phyloP scores from a whole-genome alignment of 768 basidiomycete genomes.

The Psilocybe azurescens region DNA sequence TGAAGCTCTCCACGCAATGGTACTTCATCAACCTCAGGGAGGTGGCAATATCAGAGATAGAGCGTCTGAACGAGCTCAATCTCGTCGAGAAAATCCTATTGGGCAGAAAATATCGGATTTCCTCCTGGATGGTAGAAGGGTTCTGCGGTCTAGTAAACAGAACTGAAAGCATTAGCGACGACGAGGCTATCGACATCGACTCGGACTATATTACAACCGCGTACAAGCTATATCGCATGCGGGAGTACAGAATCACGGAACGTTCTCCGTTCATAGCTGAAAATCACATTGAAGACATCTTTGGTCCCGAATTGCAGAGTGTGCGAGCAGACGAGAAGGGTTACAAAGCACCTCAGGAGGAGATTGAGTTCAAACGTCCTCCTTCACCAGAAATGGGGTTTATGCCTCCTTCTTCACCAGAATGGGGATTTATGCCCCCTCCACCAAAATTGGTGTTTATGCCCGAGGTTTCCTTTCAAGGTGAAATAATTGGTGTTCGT shows the following conservation, averaged over 20 bases:
- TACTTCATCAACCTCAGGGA: conserved; percentile 7
- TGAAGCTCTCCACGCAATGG: conserved; percentile 18
- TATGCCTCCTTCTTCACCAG: no score
- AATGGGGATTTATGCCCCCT: no score
- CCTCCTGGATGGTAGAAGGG: conserved; percentile 14
- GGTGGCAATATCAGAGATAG: not conserved
- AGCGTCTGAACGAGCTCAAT: not conserved
- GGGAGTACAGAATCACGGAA: not conserved
- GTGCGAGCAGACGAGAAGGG: not conserved
- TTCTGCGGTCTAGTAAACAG: conserved; percentile 2
- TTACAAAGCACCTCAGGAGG: not conserved
- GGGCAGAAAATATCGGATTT: conserved; percentile 5
- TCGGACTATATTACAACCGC: conserved; percentile 3
- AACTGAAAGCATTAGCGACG: conserved; percentile 4
- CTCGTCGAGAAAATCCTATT: conserved; percentile 28
- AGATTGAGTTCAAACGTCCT: not conserved
- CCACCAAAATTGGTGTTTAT: no score
- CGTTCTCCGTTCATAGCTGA: not conserved
- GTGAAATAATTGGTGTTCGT: no score
- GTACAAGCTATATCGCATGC: conserved; percentile 6
- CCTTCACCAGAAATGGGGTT: no score
- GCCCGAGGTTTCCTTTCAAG: no score
- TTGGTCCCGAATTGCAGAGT: not conserved
- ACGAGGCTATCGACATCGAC: conserved; percentile 16
- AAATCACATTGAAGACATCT: not conserved